phyloP scores from a whole-genome alignment of 163 green algal species.

The Scenedesmus sp. region DNA sequence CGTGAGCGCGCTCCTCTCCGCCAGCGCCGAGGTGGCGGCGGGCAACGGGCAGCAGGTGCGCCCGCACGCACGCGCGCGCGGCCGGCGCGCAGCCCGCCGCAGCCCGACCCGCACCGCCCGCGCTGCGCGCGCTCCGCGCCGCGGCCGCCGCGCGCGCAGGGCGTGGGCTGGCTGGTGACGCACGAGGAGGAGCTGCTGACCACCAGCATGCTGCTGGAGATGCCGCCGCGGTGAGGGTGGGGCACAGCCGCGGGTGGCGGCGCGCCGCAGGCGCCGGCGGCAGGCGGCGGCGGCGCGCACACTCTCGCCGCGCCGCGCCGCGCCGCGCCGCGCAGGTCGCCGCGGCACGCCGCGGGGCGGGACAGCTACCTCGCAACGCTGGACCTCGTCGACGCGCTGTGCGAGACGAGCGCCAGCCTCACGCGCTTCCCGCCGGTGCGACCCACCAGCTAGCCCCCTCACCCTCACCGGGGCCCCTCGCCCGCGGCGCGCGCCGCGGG shows the following conservation, averaged over 20 bases:
- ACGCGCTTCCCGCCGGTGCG: conserved; percentile 76
- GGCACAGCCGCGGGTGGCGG: too few relatives aligned
- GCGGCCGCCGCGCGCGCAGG: conserved; percentile 2
- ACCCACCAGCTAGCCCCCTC: too few relatives aligned
- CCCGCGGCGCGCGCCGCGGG: background rate
- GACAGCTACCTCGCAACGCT: conserved; percentile 93
- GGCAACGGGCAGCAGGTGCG: conserved; percentile 13
- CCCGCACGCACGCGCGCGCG: background rate
- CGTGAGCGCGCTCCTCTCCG: conserved; percentile 63
- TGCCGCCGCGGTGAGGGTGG: conserved; percentile 66
- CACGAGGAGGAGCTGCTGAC: conserved; percentile 51
- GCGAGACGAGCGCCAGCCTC: conserved; percentile 81
- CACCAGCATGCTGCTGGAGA: conserved; percentile 49
- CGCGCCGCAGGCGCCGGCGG: too few relatives aligned
- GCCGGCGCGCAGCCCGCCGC: background rate
- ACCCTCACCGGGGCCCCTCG: too few relatives aligned
- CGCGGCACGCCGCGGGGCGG: conserved; percentile 14
- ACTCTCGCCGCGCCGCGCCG: too few relatives aligned
- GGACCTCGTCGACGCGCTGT: conserved; percentile 96
- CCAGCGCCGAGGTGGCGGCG: conserved; percentile 28
- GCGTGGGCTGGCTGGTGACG: conserved; percentile 31
- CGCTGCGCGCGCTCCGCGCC: too few relatives aligned
- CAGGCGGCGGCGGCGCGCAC: too few relatives aligned
- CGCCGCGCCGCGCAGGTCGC: background rate
- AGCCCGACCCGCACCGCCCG: too few relatives aligned